phyloP scores from a whole-genome alignment of 2,329 filamentous ascomycete species.

The Penicillium griseofulvum region DNA sequence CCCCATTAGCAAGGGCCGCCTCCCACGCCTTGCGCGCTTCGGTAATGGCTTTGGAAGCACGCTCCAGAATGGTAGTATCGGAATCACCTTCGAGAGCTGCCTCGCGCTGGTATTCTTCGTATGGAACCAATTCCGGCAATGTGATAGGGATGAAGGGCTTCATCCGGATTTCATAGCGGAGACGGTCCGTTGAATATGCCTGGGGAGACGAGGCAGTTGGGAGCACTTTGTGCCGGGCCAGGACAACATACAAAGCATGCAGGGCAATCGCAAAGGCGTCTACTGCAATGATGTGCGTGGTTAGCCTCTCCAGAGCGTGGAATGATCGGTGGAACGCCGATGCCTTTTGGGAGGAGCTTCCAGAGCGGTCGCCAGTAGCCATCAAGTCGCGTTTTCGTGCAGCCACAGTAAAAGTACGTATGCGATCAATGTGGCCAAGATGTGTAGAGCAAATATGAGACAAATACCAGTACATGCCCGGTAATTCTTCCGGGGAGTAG shows the following conservation, averaged over 20 bases:
- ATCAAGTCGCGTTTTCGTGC: slow-evolving; percentile 29
- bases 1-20: slow-evolving; percentile 39
- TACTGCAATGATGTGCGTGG: slow-evolving; percentile 64
- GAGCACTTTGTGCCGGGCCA: slow-evolving; percentile 56
- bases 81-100: slow-evolving; percentile 45
- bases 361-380: slow-evolving; percentile 2
- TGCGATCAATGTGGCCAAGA: slow-evolving; percentile 68
- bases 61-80: slow-evolving; percentile 40
- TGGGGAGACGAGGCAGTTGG: slow-evolving; percentile 48
- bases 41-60: slow-evolving; percentile 38
- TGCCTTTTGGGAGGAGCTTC: slow-evolving; percentile 26
- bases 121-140: slow-evolving; percentile 65
- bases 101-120: slow-evolving; percentile 57
- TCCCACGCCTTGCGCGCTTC: slow-evolving; percentile 47
- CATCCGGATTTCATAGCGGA: slow-evolving; percentile 83
- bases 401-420: slow-evolving; percentile 61
- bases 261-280: slow-evolving; percentile 54
- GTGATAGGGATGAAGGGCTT: slow-evolving; percentile 71
- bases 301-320: slow-evolving; percentile 58
- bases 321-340: slow-evolving; percentile 39
- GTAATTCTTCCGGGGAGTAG: slow-evolving; percentile 80
- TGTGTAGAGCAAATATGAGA: slow-evolving; percentile 69
- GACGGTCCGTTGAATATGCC: slow-evolving; percentile 64
- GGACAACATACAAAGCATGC: slow-evolving; percentile 62
- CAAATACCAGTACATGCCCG: slow-evolving; percentile 89